Evolutionary conservation across 768 basidiomycete genomes (phyloP).

Genomic region (Baorangia bicolor): DNA sequence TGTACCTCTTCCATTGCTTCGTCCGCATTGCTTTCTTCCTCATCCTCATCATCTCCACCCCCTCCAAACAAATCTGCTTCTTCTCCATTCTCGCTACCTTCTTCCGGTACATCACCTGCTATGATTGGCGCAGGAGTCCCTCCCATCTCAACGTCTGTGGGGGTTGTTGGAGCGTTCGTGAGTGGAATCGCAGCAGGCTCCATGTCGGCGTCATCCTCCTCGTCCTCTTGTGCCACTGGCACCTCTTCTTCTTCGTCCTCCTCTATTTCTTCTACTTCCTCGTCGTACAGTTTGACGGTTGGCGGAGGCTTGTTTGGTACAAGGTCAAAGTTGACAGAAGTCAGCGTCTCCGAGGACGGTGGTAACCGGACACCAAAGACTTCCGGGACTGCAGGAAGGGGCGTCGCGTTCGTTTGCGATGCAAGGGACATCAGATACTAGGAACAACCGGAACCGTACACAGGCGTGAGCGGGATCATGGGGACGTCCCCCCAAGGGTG

Average conservation of each 20-base stretch:
- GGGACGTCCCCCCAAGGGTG: not conserved
- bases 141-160: slow-evolving; percentile 63
- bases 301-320: slow-evolving; percentile 84
- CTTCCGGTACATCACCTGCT: slow-evolving; percentile 46
- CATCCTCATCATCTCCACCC: slow-evolving; percentile 74
- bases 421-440: slow-evolving; percentile 81
- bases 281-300: slow-evolving; percentile 70
- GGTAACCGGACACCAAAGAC: slow-evolving; percentile 87
- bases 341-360: slow-evolving; percentile 62
- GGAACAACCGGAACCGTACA: not conserved
- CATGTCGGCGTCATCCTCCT: slow-evolving; percentile 61
- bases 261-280: slow-evolving; percentile 80
- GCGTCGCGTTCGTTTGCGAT: slow-evolving; percentile 76
- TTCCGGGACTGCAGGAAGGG: slow-evolving; percentile 82
- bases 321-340: slow-evolving; percentile 82
- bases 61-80: slow-evolving; percentile 75
- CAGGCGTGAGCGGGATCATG: too few species aligned
- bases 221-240: slow-evolving; percentile 50
- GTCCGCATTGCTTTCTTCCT: slow-evolving; percentile 45
- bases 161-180: slow-evolving; percentile 39
- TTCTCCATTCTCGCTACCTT: slow-evolving; percentile 69
- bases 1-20: slow-evolving; percentile 82
- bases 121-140: slow-evolving; percentile 33
- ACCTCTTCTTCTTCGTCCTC: slow-evolving; percentile 34
- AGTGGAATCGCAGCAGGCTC: slow-evolving; percentile 57